Percentiles rank a stretch among this genome's conserved stretches.
Conservation (phyloP, 2,329 filamentous ascomycete genomes). For the Pseudopyricularia javanii region DNA sequence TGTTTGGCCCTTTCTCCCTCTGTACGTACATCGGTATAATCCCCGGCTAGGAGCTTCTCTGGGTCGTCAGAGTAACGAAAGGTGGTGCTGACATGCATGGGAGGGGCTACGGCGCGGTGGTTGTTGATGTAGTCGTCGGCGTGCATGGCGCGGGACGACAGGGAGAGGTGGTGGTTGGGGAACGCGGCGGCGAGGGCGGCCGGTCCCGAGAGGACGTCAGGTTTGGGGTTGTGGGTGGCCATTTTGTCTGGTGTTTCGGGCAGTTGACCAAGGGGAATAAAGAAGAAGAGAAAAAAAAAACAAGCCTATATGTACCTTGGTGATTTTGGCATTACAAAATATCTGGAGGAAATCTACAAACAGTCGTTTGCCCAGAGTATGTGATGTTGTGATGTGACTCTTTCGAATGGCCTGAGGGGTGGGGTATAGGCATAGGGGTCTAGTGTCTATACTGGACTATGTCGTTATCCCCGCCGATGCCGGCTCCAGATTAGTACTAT, state of each 20-base stretch:
- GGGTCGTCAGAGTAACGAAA: constrained; percentile 72
- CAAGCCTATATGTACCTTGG: neutral
- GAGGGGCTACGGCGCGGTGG: constrained; percentile 71
- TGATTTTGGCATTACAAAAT: too few species aligned
- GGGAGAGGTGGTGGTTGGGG: constrained; percentile 27
- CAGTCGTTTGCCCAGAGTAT: too few species aligned
- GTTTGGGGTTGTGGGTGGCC: neutral
- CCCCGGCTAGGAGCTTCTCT: constrained; percentile 40
- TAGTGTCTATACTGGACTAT: too few species aligned
- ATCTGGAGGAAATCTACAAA: too few species aligned
- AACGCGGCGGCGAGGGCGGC: constrained; percentile 17
- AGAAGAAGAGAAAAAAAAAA: neutral
- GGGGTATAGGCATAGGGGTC: too few species aligned
- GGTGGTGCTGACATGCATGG: constrained; percentile 83
- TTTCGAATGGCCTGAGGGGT: too few species aligned
- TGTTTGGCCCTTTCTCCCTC: too few species aligned
- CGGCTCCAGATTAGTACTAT: too few species aligned
- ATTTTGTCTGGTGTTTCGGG: neutral
- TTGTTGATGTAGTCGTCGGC: constrained; percentile 67
- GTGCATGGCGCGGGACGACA: constrained; percentile 66
- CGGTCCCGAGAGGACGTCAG: constrained; percentile 4
- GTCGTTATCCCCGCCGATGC: too few species aligned
- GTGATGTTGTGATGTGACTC: too few species aligned
- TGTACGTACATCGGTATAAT: constrained; percentile 45
- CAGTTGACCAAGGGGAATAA: neutral